These are phyloP conservation scores for Sphagnurus paluster DNA, from an alignment of 1,284 basidiomycete genomes.

Conservation along the genomic window DNA sequence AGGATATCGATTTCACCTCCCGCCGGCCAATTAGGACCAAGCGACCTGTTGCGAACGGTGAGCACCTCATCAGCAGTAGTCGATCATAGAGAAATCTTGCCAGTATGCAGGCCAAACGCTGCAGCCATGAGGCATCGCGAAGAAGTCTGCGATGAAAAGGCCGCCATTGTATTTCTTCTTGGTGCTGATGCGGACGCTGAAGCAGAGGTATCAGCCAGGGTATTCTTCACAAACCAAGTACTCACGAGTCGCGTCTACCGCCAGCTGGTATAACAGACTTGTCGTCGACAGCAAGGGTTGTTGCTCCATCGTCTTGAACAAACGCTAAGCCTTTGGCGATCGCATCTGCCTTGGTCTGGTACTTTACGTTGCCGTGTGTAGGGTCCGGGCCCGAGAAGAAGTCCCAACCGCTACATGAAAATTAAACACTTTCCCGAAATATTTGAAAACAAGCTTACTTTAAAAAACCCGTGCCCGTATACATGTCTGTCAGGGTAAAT, in stretches of 20 bases:
- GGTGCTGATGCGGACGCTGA: conserved; percentile 72
- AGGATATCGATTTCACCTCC: conserved; percentile 72
- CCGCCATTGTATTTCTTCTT: conserved; percentile 68
- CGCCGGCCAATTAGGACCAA: conserved; percentile 71
- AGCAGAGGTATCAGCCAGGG: conserved; percentile 3
- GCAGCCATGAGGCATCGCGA: conserved; percentile 77
- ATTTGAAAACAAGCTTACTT: conserved; percentile 27
- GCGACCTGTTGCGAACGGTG: conserved; percentile 28
- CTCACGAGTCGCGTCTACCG: conserved; percentile 64
- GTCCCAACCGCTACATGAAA: conserved; percentile 50
- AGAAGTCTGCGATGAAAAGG: conserved; percentile 79
- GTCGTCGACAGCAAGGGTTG: conserved; percentile 65
- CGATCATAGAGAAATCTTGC: conserved; percentile 23
- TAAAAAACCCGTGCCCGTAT: conserved; percentile 37
- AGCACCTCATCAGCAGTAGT: not conserved
- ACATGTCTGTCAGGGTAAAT: conserved; percentile 33
- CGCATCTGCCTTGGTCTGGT: conserved; percentile 47
- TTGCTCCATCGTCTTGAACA: conserved; percentile 53
- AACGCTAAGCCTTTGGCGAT: conserved; percentile 53
- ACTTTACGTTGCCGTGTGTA: conserved; percentile 65
- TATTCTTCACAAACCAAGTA: conserved; percentile 13
- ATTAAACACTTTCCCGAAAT: conserved; percentile 1
- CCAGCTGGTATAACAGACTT: conserved; percentile 49
- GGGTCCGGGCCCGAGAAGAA: conserved; percentile 67
- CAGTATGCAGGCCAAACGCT: conserved; percentile 81